These are phyloP conservation scores for Haplosporangium sp. DNA, from an alignment of 371 early-diverging fungal species.

Conservation along the genomic window DNA sequence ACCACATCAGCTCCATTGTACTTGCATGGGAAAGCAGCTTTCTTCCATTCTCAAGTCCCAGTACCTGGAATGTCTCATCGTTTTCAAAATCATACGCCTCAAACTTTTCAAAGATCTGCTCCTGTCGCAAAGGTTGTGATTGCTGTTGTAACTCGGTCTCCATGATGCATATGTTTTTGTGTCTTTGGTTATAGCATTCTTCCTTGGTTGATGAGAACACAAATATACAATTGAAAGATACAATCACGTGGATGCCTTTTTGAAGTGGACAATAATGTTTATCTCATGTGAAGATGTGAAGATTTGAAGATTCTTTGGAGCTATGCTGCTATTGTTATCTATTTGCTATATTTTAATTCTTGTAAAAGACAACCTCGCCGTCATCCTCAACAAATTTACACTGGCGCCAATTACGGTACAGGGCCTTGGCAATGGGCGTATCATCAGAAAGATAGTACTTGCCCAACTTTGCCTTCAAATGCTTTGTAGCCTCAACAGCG, in stretches of 20 bases:
- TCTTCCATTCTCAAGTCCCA: not conserved
- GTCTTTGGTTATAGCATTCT: not conserved
- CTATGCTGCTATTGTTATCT: not conserved
- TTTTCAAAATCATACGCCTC: conserved; percentile 53
- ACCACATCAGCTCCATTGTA: not conserved
- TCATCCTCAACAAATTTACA: conserved; percentile 69
- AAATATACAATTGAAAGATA: not conserved
- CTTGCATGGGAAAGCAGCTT: not conserved
- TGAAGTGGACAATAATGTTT: not conserved
- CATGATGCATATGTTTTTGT: conserved; percentile 8
- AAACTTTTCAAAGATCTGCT: conserved; percentile 46
- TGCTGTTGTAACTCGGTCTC: conserved; percentile 22
- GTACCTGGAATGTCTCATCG: conserved; percentile 57
- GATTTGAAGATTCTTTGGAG: no score
- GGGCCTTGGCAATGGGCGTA: conserved; percentile 70
- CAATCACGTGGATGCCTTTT: not conserved
- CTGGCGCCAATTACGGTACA: conserved; percentile 68
- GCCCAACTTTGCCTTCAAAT: conserved; percentile 79
- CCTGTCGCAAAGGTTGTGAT: not conserved
- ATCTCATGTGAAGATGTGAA: no score
- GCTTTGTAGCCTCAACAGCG: conserved; percentile 83
- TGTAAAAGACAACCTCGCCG: conserved; percentile 44
- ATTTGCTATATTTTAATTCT: conserved; percentile 13
- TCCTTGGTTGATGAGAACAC: not conserved
- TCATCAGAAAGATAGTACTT: conserved; percentile 79